Base-by-base conservation (phyloP, 441 rosid genomes). In the Cnidoscolus chayamansa region DNA sequence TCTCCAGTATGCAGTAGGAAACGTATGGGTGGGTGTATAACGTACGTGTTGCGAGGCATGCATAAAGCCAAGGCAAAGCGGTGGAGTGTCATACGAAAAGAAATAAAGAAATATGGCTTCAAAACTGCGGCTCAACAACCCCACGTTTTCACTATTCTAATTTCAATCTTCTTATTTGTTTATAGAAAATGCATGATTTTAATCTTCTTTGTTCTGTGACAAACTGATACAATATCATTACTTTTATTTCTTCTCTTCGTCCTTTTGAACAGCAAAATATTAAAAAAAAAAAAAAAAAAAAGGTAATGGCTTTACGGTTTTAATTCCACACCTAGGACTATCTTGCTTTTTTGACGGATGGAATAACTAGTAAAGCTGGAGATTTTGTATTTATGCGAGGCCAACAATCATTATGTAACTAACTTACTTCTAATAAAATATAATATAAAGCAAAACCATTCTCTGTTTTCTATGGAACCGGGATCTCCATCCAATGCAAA, bases 361-460 rank as follows among this genome's bases (percentile, higher is more conserved):
- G 17, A 4, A 65, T n/a, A 58, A 59, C 49, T 68, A 47, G 57
- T 35, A 62, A 73, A 75, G 73, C 72, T 68, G 37, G 51, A 65
- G 45, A 0, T 56, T 70, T 76, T 76, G 69, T 67, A 45, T 47
- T 12, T 45, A 60, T 63, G 35, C 30, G 37, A 63, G 51, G 13
- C n/a, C 68, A 53, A 78, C 65, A 65, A 63, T 74, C 74, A 76
- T 59, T 58, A 10, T 77, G 60, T 71, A 47, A 54, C 71, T 71
- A 47, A 54, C 71, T 10, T 43, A 48, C 56, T 10, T 31, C 66
- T 37, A 16, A 2, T 13, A 5, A 5, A 6, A 13, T 12, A 53
- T 2, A 16, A 53, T 16, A 12, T 7, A 25, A 25, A 53, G 3
- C 16, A 13, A 12, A 0, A 4, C n/a, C n/a, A n/a, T 15, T 53